Percentiles rank a stretch among this genome's conserved stretches.
phyloP scores from a whole-genome alignment of 2,329 filamentous ascomycete species.

The Dissoconium aciculare region DNA sequence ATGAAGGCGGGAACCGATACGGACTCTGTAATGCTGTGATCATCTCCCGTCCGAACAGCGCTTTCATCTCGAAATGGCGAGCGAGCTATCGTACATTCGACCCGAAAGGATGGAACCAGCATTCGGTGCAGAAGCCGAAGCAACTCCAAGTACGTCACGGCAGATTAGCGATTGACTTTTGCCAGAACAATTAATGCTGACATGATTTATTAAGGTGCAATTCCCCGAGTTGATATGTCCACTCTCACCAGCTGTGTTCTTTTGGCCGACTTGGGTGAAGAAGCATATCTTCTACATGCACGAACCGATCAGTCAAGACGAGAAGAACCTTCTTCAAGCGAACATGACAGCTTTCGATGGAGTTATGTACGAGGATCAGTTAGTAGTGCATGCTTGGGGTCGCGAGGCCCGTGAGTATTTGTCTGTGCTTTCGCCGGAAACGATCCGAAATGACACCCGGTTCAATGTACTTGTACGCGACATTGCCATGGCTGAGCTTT shows the following conservation, averaged over 20 bases:
- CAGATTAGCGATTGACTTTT: no score
- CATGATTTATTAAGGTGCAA: no score
- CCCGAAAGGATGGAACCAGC: slow-evolving; percentile 7
- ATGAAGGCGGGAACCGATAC: slow-evolving; percentile 10
- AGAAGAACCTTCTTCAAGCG: slow-evolving; percentile 1
- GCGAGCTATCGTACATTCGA: slow-evolving; percentile 5
- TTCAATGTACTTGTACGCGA: no score
- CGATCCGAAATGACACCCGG: no score
- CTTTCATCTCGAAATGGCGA: slow-evolving; percentile 8
- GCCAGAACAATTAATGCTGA: no score
- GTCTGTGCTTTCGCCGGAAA: no score
- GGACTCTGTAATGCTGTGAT: slow-evolving; percentile 10
- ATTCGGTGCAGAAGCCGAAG: slow-evolving; percentile 7
- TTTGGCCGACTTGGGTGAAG: slow-evolving; percentile 9
- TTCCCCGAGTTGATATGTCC: slow-evolving; percentile 6
- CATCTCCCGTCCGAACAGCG: slow-evolving; percentile 6
- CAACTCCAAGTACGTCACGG: slow-evolving; percentile 4
- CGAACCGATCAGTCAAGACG: slow-evolving; percentile 1
- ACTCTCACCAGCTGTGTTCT: slow-evolving; percentile 8
- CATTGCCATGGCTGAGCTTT: no score
- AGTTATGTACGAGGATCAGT: slow-evolving; percentile 9
- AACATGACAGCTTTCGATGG: slow-evolving; percentile 5
- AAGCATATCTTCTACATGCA: slow-evolving; percentile 7
- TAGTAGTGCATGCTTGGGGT: slow-evolving; percentile 7
- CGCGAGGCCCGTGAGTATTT: no score